Conservation (phyloP, 163 green algal species). For the Volvox carteri region DNA sequence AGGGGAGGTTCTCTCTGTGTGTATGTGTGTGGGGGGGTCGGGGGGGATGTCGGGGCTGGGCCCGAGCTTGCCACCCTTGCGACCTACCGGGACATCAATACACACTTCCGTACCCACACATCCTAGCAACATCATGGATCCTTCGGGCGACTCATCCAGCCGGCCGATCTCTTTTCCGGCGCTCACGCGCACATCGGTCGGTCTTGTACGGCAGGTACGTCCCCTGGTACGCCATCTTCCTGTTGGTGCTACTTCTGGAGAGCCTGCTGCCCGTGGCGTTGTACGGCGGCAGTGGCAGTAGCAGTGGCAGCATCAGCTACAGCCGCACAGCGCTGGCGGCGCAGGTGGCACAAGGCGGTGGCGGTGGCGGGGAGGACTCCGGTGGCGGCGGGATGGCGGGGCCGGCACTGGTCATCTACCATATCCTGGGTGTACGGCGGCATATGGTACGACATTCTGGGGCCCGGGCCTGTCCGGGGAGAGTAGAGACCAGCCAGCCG, state of each 20-base stretch:
- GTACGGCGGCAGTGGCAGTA: background rate
- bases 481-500: background rate
- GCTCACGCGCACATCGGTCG: too few relatives aligned
- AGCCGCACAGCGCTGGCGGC: background rate
- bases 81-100: too few relatives aligned
- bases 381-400: constrained; percentile 1
- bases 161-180: too few relatives aligned
- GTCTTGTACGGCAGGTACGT: constrained; percentile 48
- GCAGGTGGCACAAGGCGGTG: background rate
- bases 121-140: too few relatives aligned
- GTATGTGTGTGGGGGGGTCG: too few relatives aligned
- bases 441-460: constrained; percentile 48
- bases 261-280: constrained; percentile 11
- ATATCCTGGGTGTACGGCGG: constrained; percentile 37
- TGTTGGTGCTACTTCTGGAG: constrained; percentile 51
- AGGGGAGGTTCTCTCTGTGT: too few relatives aligned
- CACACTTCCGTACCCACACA: too few relatives aligned
- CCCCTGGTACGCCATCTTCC: constrained; percentile 46
- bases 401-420: constrained; percentile 47
- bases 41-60: too few relatives aligned
- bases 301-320: background rate
- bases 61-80: too few relatives aligned
- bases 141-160: too few relatives aligned
- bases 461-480: background rate
- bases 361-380: background rate